Evolutionary conservation across 257 asterid genomes (phyloP), one percentile per base, ranked within the genome.

Genomic region (Echium plantagineum): DNA sequence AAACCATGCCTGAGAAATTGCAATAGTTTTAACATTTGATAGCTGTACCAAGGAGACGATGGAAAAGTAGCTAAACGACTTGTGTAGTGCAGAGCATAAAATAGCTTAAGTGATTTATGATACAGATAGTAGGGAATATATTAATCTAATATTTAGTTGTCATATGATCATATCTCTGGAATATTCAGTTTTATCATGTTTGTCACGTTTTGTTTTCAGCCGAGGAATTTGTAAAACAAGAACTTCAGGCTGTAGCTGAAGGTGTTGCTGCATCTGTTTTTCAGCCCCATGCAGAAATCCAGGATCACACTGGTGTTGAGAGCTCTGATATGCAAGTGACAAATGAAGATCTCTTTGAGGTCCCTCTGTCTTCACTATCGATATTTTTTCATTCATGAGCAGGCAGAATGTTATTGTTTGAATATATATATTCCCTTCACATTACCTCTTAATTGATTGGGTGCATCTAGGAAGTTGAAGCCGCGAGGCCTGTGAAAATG

Each of bases 171-270:
- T 52, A n/a, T 52, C 5, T 52, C 21, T 52, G 20, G 10, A 52
- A 52, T 6, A 9, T 19, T 46, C 17, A 48, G 10, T 17, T 47
- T 31, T 72, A 55, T 58, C 46, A 35, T 30, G 20, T 46, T 57
- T 54, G 61, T 61, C 7, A 52, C 59, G 12, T 49, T 66, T 48
- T 69, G 83, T 94, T 76, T 65, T 84, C 90, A 22, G 76, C 87
- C 7, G 99, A 89, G 75, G 97, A 93, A 70, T 75, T 72, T 64
- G 82, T 89, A 65, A 89, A 89, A 77, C 90, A 81, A 77, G 96
- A 93, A 74, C 95, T 89, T 74, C 95, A 86, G 78, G 89, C 86
- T 65, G 95, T 93, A 68, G 99, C 99, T 53, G 97, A 89, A 76
- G 97, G 86, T 58, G 96, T 83, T 3, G 98, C 90, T 69, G 86